Evolutionary conservation across 2,329 filamentous ascomycete genomes (phyloP).

Genomic region (Colletotrichum tanaceti): DNA sequence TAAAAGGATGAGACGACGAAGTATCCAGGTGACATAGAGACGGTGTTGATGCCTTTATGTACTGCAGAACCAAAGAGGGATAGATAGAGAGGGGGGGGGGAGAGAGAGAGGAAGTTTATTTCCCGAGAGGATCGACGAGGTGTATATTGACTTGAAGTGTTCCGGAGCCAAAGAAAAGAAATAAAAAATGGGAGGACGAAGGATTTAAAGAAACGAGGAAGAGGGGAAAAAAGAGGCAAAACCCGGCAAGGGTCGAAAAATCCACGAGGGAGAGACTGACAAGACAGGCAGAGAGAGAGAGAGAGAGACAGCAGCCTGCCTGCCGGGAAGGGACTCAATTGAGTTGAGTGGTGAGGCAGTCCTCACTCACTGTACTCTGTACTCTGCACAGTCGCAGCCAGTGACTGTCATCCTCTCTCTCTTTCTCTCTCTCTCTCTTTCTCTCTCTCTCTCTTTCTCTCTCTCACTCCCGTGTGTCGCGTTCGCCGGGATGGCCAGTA

Average conservation of each 20-base stretch:
- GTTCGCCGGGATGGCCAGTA: slow-evolving; percentile 38
- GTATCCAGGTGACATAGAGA: slow-evolving; percentile 34
- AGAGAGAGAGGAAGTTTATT: slow-evolving; percentile 5
- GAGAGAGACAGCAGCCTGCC: not conserved
- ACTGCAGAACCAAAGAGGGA: slow-evolving; percentile 1
- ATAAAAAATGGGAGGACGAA: slow-evolving; percentile 29
- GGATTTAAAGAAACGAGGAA: slow-evolving; percentile 34
- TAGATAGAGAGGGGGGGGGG: no score
- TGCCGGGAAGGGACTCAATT: slow-evolving; percentile 38
- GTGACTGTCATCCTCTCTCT: slow-evolving; percentile 19
- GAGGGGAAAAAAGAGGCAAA: slow-evolving; percentile 34
- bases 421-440: not conserved
- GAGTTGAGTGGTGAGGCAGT: slow-evolving; percentile 41
- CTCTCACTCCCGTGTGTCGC: slow-evolving; percentile 34
- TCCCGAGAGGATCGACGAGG: slow-evolving; percentile 12
- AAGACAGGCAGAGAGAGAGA: slow-evolving; percentile 20
- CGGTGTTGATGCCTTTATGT: slow-evolving; percentile 16
- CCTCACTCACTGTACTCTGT: slow-evolving; percentile 32
- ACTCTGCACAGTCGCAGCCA: slow-evolving; percentile 21
- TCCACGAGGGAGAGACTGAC: not conserved
- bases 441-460: not conserved
- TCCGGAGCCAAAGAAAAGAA: slow-evolving; percentile 19
- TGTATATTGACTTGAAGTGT: slow-evolving; percentile 15
- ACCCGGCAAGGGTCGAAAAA: slow-evolving; percentile 36
- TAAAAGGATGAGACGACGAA: slow-evolving; percentile 21